Evolutionary conservation across 768 basidiomycete genomes (phyloP).

Genomic region (Antrodiella citrinella): DNA sequence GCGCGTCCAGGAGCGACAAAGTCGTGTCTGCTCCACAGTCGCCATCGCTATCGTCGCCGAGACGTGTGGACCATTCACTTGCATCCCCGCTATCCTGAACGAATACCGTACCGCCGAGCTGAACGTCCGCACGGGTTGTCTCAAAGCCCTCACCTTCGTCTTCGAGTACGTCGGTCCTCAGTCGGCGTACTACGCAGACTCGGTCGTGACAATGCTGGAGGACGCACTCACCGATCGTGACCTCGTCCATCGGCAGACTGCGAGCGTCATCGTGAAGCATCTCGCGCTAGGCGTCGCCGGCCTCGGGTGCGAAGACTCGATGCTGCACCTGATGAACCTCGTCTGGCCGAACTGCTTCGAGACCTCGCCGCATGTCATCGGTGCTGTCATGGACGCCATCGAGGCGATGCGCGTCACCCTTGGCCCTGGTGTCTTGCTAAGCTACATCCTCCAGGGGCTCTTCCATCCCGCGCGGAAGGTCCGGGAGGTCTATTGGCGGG

Average conservation of each 20-base stretch:
- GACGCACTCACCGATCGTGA: constrained; percentile 98
- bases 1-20: constrained; percentile 97
- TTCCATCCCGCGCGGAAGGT: constrained; percentile 98
- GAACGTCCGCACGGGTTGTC: constrained; percentile 97
- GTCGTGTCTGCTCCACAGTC: constrained; percentile 96
- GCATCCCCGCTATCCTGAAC: constrained; percentile 96
- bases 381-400: constrained; percentile 95
- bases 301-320: constrained; percentile 95
- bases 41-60: constrained; percentile 95
- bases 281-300: constrained; percentile 95
- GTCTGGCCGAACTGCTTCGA: constrained; percentile 99
- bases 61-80: constrained; percentile 95
- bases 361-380: constrained; percentile 96
- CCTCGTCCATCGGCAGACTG: constrained; percentile 96
- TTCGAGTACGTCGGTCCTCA: constrained; percentile 98
- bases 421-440: constrained; percentile 87
- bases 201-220: constrained; percentile 95
- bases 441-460: constrained; percentile 89
- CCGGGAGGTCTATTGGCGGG: constrained; percentile 90
- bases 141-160: constrained; percentile 97
- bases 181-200: constrained; percentile 95
- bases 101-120: constrained; percentile 98
- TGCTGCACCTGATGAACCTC: constrained; percentile 95
- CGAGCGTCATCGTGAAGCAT: constrained; percentile 97
- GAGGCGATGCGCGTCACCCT: constrained; percentile 96